Conservation (phyloP, 2,329 filamentous ascomycete genomes). For the Arthrobotrys conoides region DNA sequence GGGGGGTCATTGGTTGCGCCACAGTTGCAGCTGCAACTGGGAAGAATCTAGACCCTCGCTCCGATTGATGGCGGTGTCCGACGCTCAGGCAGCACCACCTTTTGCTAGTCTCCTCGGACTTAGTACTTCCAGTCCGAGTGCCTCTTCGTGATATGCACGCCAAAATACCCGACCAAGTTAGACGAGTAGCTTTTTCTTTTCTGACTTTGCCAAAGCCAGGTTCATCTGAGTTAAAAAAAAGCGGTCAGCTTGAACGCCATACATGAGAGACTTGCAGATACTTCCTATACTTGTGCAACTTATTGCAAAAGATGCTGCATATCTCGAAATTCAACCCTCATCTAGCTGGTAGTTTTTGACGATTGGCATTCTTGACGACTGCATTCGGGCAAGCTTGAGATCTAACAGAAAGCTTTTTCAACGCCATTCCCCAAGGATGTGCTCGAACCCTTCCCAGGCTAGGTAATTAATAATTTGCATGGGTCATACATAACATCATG, state of each 20-base stretch:
- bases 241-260: constrained; percentile 42
- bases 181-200: constrained; percentile 5
- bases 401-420: constrained; percentile 37
- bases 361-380: constrained; percentile 41
- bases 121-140: constrained; percentile 37
- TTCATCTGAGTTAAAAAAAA: constrained; percentile 22
- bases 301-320: constrained; percentile 27
- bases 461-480: constrained; percentile 8
- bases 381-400: constrained; percentile 55
- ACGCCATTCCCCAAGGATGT: constrained; percentile 29
- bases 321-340: constrained; percentile 24
- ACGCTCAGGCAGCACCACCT: constrained; percentile 23
- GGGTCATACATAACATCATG: constrained; percentile 53
- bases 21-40: constrained; percentile 48
- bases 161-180: constrained; percentile 44
- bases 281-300: constrained; percentile 58
- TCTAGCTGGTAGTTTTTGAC: constrained; percentile 34
- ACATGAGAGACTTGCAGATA: constrained; percentile 58
- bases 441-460: constrained; percentile 38
- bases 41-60: constrained; percentile 55
- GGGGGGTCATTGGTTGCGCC: constrained; percentile 38
- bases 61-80: constrained; percentile 57
- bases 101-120: constrained; percentile 46
- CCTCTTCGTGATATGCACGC: constrained; percentile 33
- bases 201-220: constrained; percentile 39